Base-by-base conservation (phyloP, 495 filamentous ascomycete genomes). In the Massariosphaeria phaeospora region DNA sequence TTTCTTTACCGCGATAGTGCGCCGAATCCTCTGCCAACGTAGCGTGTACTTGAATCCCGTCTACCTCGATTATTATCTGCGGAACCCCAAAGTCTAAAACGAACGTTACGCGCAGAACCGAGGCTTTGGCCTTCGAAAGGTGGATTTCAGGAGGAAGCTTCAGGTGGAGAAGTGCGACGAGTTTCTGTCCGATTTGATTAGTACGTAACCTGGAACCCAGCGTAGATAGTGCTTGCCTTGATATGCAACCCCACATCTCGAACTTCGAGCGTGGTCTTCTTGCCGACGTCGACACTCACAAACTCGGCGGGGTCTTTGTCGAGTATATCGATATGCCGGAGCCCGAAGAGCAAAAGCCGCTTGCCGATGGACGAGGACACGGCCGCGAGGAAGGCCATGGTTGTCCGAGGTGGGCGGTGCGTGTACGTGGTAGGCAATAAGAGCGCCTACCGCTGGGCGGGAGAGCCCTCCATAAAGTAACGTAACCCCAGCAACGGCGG, bases 71-170 rank as follows among this genome's bases (percentile, higher is more conserved):
- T 10, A 78, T 71, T 57, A 95, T 91, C 12, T 85, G 80, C 54
- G 81, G 91, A 43, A 76, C 82, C 68, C 87, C 86, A 38, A 95
- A 78, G 65, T 95, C 86, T 61, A 88, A 80, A 6, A 89, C 88
- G 41, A 96, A 73, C 1, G 84, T 91, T 33, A 94, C 72, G 44
- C 84, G 81, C 3, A 96, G 77, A 29, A 81, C 70, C 13, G 82
- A 70, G 30, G 91, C 76, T 34, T 78, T 79, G 36, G 89, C 90
- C 66, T 81, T 83, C 51, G 77, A 73, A 7, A 95, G 74, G 48
- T 82, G 75, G 65, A 89, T 77, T 18, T 75, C 78, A 1, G 78
- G 65, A 10, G 89, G 89, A 26, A 96, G 57, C 33, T 64, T 64
- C 17, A 64, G 77, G 63, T 82, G 77, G 1, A 91, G 76, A 21